A percentile compares a stretch with the other conserved stretches of the same genome.
Evolutionary conservation across 2,329 filamentous ascomycete species (phyloP).

Genomic region (Penicillium sclerotigenum): DNA sequence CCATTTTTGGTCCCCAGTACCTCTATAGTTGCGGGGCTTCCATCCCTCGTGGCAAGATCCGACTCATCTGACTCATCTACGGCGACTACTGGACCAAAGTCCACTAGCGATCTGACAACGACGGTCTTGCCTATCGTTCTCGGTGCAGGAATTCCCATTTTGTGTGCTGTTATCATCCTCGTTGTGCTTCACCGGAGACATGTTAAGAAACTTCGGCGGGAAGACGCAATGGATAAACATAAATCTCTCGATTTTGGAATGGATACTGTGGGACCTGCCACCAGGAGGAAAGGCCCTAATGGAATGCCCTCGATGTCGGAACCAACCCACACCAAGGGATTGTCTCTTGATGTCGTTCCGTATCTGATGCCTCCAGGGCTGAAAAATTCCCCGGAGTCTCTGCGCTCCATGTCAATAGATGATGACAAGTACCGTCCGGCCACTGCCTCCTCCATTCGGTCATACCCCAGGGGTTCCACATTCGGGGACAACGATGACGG

Average conservation of each 20-base stretch:
- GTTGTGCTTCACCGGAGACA: slow-evolving; percentile 77
- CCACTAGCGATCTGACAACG: slow-evolving; percentile 50
- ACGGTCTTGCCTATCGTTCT: slow-evolving; percentile 65
- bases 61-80: slow-evolving; percentile 15
- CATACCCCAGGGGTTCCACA: slow-evolving; percentile 41
- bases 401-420: slow-evolving; percentile 76
- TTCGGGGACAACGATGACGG: slow-evolving; percentile 45
- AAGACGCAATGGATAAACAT: slow-evolving; percentile 83
- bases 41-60: slow-evolving; percentile 32
- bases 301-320: slow-evolving; percentile 42
- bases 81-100: slow-evolving; percentile 51
- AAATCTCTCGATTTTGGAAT: slow-evolving; percentile 91
- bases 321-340: slow-evolving; percentile 45
- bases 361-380: slow-evolving; percentile 88
- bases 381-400: slow-evolving; percentile 76
- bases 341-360: slow-evolving; percentile 68
- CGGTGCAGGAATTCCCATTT: slow-evolving; percentile 71
- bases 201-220: slow-evolving; percentile 64
- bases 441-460: slow-evolving; percentile 44
- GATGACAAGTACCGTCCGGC: slow-evolving; percentile 81
- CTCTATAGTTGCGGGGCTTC: slow-evolving; percentile 12
- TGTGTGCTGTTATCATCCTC: slow-evolving; percentile 63
- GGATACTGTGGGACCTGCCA: slow-evolving; percentile 49
- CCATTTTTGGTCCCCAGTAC: slow-evolving; percentile 21
- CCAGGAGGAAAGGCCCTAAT: slow-evolving; percentile 40